Evolutionary conservation across 148 eudicot genomes (phyloP).

Genomic region (Mesembryanthemum crystallinum): DNA sequence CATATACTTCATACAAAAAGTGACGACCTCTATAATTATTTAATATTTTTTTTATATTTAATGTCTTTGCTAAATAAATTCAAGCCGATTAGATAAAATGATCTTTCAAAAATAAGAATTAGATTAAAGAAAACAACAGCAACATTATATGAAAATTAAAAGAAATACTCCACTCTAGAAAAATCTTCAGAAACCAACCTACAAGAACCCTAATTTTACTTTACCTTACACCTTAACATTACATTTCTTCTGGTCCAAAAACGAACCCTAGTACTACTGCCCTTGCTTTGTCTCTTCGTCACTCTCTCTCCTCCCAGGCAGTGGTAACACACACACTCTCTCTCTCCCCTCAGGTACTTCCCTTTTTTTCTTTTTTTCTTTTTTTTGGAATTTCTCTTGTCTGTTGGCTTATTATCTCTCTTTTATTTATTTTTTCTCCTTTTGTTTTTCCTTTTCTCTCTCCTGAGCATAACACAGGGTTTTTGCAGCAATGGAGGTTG

Average conservation of each 20-base stretch:
- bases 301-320: not conserved
- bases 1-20: too few relatives aligned
- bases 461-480: constrained; percentile 15
- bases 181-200: not conserved
- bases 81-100: too few relatives aligned
- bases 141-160: not conserved
- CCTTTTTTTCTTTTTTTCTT: not conserved
- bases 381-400: not conserved
- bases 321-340: not conserved
- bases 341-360: constrained; percentile 9
- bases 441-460: constrained; percentile 2
- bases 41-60: too few relatives aligned
- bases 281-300: not conserved
- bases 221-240: not conserved
- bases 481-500: constrained; percentile 50
- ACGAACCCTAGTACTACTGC: not conserved
- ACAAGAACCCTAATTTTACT: not conserved
- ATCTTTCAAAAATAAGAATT: too few relatives aligned
- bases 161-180: not conserved
- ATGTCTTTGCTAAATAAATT: too few relatives aligned
- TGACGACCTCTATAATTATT: too few relatives aligned
- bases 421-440: not conserved
- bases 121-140: not conserved
- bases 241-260: not conserved
- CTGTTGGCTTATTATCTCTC: not conserved